phyloP scores from a whole-genome alignment of 352 stramenopile genomes.

The Phytophthora brassicae region DNA sequence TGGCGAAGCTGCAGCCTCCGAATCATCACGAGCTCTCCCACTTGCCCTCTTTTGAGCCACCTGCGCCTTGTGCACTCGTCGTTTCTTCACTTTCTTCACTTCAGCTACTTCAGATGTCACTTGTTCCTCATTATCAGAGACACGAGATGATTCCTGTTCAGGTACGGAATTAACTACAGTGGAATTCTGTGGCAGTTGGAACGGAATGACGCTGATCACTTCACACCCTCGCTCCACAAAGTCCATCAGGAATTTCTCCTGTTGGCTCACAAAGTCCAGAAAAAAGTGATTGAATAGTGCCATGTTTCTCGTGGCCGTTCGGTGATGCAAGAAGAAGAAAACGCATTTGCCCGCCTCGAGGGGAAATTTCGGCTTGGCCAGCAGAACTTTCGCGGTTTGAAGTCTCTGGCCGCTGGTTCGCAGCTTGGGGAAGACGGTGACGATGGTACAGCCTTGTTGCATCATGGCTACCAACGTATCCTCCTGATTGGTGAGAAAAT shows the following conservation, averaged over 20 bases:
- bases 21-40: too few species aligned
- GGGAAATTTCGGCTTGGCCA: conserved; percentile 32
- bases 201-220: conserved; percentile 47
- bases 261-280: conserved; percentile 31
- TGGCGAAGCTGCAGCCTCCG: too few species aligned
- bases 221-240: conserved; percentile 31
- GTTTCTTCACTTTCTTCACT: neutral
- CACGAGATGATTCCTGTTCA: neutral
- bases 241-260: conserved; percentile 24
- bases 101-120: too few species aligned
- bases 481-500: conserved; percentile 56
- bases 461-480: conserved; percentile 45
- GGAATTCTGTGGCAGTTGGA: conserved; percentile 16
- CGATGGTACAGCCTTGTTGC: conserved; percentile 32
- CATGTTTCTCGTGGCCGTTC: conserved; percentile 46
- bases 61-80: conserved; percentile 10
- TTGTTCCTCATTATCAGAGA: too few species aligned
- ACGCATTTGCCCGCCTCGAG: conserved; percentile 25
- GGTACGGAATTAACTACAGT: too few species aligned
- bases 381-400: conserved; percentile 24
- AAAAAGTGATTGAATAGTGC: conserved; percentile 43
- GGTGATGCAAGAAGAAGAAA: conserved; percentile 42
- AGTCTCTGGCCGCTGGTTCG: conserved; percentile 5
- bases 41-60: conserved; percentile 22
- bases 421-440: conserved; percentile 45